Evolutionary conservation across 2,329 filamentous ascomycete species (phyloP), one percentile per base, ranked within the genome.

Genomic region (Colletotrichum cuscutae): DNA sequence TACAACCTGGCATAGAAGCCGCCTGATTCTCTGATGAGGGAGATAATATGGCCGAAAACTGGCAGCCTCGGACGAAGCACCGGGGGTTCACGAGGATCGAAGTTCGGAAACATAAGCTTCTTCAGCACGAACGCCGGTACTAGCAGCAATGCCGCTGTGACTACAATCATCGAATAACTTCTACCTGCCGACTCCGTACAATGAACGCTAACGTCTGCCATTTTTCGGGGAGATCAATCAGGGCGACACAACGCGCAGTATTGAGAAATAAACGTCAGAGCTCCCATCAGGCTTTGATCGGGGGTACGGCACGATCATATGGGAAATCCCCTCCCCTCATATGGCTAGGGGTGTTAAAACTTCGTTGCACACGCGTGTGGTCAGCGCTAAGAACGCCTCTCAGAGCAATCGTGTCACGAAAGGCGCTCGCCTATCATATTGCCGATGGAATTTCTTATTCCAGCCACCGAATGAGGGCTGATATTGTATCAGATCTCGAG

Each of bases 21-120:
- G 46, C 80, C 77, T 60, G 82, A 79, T 61, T 80, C 77, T 57
- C 78, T 75, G 52, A 86, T 73, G 75, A 87, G 79, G 9, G 83
- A 83, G 32, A 88, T 76, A 24, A 87, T 79, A 73, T 88, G 86
- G 1, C 86, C 86, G 53, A 88, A 74, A 35, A 84, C 78, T 0
- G 86, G 86, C 42, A 88, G 79, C 19, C 57, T 78, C 0, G 84
- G 79, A 28, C 81, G 80, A 28, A 87, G 32, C 0, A 83, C 69
- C 4, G 85, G 84, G 9, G 86, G 86, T 69, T 88, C 86, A 60
- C 79, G 77, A 9, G 81, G 76, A 59, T 82, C 79, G 8, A 78
- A 63, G 3, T 32, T 52, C 3, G 69, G 69, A 11, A 59, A 73
- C 42, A 72, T 26, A 13, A 73, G 19, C 13, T 35, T 65, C n/a